Base-by-base conservation (phyloP, 495 filamentous ascomycete species). In the Penicillium turbatum region DNA sequence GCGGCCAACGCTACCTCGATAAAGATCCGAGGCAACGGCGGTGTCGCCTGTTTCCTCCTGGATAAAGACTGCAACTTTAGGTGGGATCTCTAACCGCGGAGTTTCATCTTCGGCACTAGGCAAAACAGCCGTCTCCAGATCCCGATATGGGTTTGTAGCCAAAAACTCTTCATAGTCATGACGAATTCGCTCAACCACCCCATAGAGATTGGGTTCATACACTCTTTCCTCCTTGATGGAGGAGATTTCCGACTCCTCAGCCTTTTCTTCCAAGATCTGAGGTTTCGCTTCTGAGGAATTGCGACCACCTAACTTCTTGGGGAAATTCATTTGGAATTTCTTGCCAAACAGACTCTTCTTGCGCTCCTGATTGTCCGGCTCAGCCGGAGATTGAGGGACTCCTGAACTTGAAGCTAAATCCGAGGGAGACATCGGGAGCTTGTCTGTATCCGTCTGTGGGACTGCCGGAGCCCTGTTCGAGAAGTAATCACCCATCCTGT, bases 21-120 rank as follows among this genome's bases (percentile, higher is more conserved):
- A 97, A 5, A 97, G 73, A 73, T 97, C 93, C 24, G 88, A 87
- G 43, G 91, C 92, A 41, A 93, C 93, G 27, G 92, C 93, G 31
- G 87, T 88, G 61, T 87, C 86, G 8, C 82, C 83, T 0, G 87
- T 86, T 63, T 98, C 95, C 65, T 97, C 93, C 66, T 98, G 95
- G 45, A 98, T 90, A 40, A 97, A 88, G 30, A 98, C 87, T 19
- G 85, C 88, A 15, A 90, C 96, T 16, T 82, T 81, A 16, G 82
- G 64, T 0, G 93, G 93, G 15, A 87, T 85, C 53, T 89, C 84
- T 17, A 98, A 68, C 21, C 88, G 82, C 0, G 93, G 93, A 1
- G 93, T 95, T 59, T 98, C 93, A 55, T 78, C 88, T 2, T 87
- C 83, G 6, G 86, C 67, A 62, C 88, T 92, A 0, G 95, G 93